phyloP scores from a whole-genome alignment of 1,284 basidiomycete species.

The Heimioporus punctisporus region DNA sequence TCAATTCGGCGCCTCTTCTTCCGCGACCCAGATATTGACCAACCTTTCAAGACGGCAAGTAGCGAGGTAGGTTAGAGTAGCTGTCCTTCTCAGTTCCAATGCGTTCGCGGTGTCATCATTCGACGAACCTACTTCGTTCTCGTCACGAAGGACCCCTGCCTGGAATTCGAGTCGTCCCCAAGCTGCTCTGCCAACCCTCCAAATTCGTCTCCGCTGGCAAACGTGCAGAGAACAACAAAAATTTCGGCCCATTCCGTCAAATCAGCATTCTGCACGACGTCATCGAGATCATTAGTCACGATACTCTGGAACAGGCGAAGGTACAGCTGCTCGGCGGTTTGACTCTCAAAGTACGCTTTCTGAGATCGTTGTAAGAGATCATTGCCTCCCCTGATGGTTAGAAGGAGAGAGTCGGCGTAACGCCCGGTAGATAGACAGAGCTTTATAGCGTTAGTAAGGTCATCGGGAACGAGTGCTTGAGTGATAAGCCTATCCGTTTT shows the following conservation, averaged over 20 bases:
- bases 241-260: slow-evolving; percentile 96
- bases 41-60: slow-evolving; percentile 90
- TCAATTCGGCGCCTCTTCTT: slow-evolving; percentile 70
- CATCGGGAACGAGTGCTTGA: slow-evolving; percentile 92
- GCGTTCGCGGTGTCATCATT: slow-evolving; percentile 48
- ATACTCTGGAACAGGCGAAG: slow-evolving; percentile 96
- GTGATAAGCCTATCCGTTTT: slow-evolving; percentile 92
- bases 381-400: slow-evolving; percentile 90
- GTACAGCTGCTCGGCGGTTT: slow-evolving; percentile 81
- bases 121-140: slow-evolving; percentile 33
- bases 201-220: slow-evolving; percentile 88
- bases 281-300: slow-evolving; percentile 86
- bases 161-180: slow-evolving; percentile 82
- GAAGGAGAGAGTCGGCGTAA: slow-evolving; percentile 93
- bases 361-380: slow-evolving; percentile 92
- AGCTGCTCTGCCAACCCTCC: slow-evolving; percentile 88
- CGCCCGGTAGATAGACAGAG: slow-evolving; percentile 90
- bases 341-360: slow-evolving; percentile 91
- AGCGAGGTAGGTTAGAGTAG: slow-evolving; percentile 92
- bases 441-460: slow-evolving; percentile 93
- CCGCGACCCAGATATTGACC: slow-evolving; percentile 92
- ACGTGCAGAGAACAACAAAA: slow-evolving; percentile 97
- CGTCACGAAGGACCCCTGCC: slow-evolving; percentile 25
- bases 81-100: slow-evolving; percentile 80
- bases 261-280: slow-evolving; percentile 83